Evolutionary conservation across 495 filamentous ascomycete species (phyloP), one percentile per base, ranked within the genome.

Genomic region (Trichodelitschia bisporula): DNA sequence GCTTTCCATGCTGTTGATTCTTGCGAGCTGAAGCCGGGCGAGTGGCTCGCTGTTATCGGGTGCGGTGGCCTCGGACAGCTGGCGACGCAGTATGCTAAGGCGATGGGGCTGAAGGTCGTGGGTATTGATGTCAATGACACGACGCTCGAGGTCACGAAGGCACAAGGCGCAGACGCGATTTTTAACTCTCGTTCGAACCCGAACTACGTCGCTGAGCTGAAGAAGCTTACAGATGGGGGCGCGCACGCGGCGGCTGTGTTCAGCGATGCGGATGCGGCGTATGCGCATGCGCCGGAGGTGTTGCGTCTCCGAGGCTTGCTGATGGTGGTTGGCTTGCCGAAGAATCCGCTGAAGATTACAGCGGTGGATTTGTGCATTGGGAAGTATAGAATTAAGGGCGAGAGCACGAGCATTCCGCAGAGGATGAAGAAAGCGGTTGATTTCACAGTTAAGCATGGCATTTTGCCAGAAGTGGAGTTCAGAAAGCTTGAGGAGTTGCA

Each of bases 311-410:
- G 35, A 38, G 51, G 51, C n/a, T 18, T 51, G 19, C 34, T 55
- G 34, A 55, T 55, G 50, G 47, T 54, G 9, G 47, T 55, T 20
- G 51, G 51, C n/a, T 40, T 55, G 19, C 40, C 51, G 11, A 35
- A 37, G 13, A 46, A 54, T 18, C 40, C 41, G 11, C 21, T 55
- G 2, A 36, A 38, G 11, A 34, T 53, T 19, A 45, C 37, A 2
- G 44, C 40, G 4, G 37, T 45, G 31, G 42, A 48, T 20, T 32
- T 48, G 4, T 38, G 36, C 1, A 35, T 42, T 15, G 40, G 40
- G 0, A 41, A 33, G 18, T 48, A 48, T 30, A 42, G 41, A 26
- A 28, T 48, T 27, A 48, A 48, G 31, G 38, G 38, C 3, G 45
- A 48, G 16, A 43, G 36, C 28, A 48, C 50, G 3, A 38, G 50